These are phyloP conservation scores for Camellia oleifera DNA, from an alignment of 179 eudicot genomes.

Conservation along the genomic window DNA sequence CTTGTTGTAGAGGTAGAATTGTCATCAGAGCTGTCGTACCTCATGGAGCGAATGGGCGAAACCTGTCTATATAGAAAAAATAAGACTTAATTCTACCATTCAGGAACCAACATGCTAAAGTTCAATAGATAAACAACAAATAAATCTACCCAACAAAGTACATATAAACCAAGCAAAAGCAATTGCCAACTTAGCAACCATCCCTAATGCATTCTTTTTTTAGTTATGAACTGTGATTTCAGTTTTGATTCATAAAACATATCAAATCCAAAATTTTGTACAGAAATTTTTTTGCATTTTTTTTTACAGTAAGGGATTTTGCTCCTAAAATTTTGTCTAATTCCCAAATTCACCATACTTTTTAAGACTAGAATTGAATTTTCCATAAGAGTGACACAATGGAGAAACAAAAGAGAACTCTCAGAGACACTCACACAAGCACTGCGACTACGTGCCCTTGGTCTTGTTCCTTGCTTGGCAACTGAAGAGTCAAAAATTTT, in stretches of 20 bases:
- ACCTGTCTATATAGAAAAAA: conserved; percentile 25
- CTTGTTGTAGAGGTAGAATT: conserved; percentile 23
- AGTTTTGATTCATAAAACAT: background rate
- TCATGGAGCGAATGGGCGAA: conserved; percentile 37
- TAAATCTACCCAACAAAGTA: background rate
- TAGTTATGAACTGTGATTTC: background rate
- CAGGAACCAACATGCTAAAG: background rate
- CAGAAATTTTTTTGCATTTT: background rate
- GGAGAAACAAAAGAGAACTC: background rate
- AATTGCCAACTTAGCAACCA: background rate
- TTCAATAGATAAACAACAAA: background rate
- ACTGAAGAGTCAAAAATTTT: conserved; percentile 39
- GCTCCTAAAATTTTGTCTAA: background rate
- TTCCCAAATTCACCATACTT: background rate
- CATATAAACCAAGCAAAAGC: background rate
- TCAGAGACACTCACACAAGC: conserved; percentile 35
- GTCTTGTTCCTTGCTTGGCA: conserved; percentile 26
- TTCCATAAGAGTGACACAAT: background rate
- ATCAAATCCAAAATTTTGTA: background rate
- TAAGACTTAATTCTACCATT: conserved; percentile 7
- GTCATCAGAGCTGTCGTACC: conserved; percentile 41
- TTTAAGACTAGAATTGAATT: background rate
- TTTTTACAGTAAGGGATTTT: background rate
- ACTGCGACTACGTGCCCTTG: conserved; percentile 33
- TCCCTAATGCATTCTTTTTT: background rate